phyloP scores from a whole-genome alignment of 805 yeast species.

The Scheffersomyces amazonensis region DNA sequence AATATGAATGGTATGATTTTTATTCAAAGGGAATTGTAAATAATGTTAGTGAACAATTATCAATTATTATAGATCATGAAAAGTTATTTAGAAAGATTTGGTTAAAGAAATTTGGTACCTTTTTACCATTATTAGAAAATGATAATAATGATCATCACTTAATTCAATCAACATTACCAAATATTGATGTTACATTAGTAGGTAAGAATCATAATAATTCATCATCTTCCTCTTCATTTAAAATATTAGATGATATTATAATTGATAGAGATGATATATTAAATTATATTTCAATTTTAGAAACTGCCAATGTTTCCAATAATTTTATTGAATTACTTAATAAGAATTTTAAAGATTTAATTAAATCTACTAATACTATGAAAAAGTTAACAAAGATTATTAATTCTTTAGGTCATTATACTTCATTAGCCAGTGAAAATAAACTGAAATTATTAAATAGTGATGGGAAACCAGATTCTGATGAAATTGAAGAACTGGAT shows the following conservation, averaged over 20 bases:
- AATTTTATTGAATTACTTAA: slow-evolving; percentile 39
- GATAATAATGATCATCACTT: slow-evolving; percentile 2
- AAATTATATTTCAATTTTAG: slow-evolving; percentile 21
- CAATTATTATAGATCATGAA: slow-evolving; percentile 57
- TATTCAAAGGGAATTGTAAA: slow-evolving; percentile 35
- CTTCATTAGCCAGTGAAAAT: slow-evolving; percentile 19
- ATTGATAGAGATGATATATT: slow-evolving; percentile 32
- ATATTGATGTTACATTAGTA: slow-evolving; percentile 36
- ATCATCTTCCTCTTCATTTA: slow-evolving; percentile 11
- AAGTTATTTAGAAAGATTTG: slow-evolving; percentile 54
- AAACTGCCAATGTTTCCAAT: slow-evolving; percentile 18
- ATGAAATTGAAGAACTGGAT: slow-evolving; percentile 15
- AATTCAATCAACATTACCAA: slow-evolving; percentile 17
- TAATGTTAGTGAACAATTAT: slow-evolving; percentile 55
- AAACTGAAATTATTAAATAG: slow-evolving; percentile 11
- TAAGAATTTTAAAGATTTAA: slow-evolving; percentile 44
- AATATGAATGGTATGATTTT: slow-evolving; percentile 54
- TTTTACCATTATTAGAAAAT: slow-evolving; percentile 21
- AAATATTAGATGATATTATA: slow-evolving; percentile 33
- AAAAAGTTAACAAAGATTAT: slow-evolving; percentile 30
- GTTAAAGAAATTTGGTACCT: slow-evolving; percentile 57
- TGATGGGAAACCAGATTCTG: slow-evolving; percentile 7
- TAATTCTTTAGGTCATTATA: slow-evolving; percentile 25
- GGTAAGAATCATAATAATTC: slow-evolving; percentile 12
- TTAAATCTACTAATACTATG: slow-evolving; percentile 37